phyloP scores from a whole-genome alignment of 1,284 basidiomycete species.

The Ganoderma multipileum region DNA sequence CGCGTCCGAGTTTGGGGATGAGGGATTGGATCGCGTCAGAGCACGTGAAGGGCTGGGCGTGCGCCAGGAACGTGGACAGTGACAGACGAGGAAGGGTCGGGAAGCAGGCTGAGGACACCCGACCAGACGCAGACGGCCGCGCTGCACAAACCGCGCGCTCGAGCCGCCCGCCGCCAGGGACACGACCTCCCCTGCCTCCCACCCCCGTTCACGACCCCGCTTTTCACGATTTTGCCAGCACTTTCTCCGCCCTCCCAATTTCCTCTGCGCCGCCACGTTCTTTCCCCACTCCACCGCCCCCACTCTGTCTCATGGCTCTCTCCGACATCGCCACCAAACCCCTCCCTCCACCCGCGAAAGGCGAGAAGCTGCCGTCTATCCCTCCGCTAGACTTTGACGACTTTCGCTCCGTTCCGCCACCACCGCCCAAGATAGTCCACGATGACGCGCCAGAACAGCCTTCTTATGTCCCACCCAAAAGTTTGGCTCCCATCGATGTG shows the following conservation, averaged over 20 bases:
- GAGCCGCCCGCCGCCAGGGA: slow-evolving; percentile 1
- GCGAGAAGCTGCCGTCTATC: slow-evolving; percentile 45
- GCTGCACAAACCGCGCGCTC: slow-evolving; percentile 1
- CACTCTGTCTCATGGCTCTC: slow-evolving; percentile 24
- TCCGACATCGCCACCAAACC: slow-evolving; percentile 36
- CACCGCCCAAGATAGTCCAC: slow-evolving; percentile 45
- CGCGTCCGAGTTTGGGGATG: not conserved
- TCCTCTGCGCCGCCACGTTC: slow-evolving; percentile 21
- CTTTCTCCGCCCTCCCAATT: not conserved
- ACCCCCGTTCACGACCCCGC: not conserved
- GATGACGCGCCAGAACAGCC: slow-evolving; percentile 24
- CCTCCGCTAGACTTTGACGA: slow-evolving; percentile 40
- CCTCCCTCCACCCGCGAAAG: slow-evolving; percentile 40
- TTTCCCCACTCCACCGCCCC: slow-evolving; percentile 11
- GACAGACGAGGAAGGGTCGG: not conserved
- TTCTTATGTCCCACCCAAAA: slow-evolving; percentile 22
- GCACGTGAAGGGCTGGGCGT: slow-evolving; percentile 21
- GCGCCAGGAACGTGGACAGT: not conserved
- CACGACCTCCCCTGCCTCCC: not conserved
- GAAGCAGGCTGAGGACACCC: not conserved
- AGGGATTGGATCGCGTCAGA: slow-evolving; percentile 21
- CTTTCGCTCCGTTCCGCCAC: slow-evolving; percentile 40
- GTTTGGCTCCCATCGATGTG: slow-evolving; percentile 40
- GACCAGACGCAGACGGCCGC: not conserved
- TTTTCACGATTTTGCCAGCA: slow-evolving; percentile 11